phyloP scores from a whole-genome alignment of 257 asterid genomes.

The Striga asiatica region DNA sequence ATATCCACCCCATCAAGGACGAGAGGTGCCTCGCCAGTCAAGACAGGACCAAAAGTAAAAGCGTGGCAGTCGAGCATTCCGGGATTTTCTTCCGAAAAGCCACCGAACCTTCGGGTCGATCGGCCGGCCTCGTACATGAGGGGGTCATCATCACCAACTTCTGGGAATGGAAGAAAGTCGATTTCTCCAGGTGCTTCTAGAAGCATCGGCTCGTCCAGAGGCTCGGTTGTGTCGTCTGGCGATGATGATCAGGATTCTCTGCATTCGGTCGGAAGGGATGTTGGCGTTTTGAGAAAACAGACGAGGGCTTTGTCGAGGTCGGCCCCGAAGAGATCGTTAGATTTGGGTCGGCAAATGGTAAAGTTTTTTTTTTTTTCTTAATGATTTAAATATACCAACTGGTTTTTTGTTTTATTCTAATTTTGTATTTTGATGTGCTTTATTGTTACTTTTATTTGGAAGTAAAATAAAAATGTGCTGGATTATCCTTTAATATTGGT shows the following conservation, averaged over 20 bases:
- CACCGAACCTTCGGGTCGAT: conserved; percentile 77
- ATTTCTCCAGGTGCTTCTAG: conserved; percentile 74
- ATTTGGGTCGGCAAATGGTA: conserved; percentile 73
- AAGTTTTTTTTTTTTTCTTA: conserved; percentile 11
- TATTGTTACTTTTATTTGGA: no score
- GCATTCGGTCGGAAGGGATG: conserved; percentile 35
- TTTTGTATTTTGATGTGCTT: no score
- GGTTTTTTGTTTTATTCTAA: no score
- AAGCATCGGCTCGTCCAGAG: conserved; percentile 63
- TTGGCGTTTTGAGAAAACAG: conserved; percentile 44
- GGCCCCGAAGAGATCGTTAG: conserved; percentile 81
- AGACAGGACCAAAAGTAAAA: conserved; percentile 49
- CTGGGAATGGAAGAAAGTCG: conserved; percentile 62
- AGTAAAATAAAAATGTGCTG: no score
- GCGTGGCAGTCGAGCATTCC: conserved; percentile 62
- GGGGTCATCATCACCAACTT: conserved; percentile 74
- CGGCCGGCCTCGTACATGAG: conserved; percentile 67
- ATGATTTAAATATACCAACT: neutral
- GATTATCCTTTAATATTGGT: no score
- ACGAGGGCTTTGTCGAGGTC: conserved; percentile 42
- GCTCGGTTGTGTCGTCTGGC: conserved; percentile 72
- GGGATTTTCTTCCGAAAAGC: conserved; percentile 65
- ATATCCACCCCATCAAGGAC: conserved; percentile 44
- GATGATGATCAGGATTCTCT: conserved; percentile 69
- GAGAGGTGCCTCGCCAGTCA: conserved; percentile 69